Evolutionary conservation across 805 yeast genomes (phyloP), one percentile per base, ranked within the genome.

Genomic region (Metschnikowia cerradonensis): DNA sequence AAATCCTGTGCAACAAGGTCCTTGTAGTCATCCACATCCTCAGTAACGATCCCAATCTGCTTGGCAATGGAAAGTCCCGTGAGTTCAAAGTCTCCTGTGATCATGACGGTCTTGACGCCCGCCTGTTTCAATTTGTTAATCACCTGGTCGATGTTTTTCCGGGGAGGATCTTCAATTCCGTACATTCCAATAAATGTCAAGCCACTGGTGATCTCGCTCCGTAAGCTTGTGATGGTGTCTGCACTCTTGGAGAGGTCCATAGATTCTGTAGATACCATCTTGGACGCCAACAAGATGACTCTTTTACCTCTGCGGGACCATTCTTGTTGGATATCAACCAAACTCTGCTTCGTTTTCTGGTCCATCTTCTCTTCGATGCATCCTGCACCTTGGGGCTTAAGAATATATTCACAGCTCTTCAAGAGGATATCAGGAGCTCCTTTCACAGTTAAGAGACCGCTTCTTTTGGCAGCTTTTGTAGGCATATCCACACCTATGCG

Each of bases 71-170:
- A 71, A 34, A 74, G 66, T 0, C 79, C 83, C 30, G 83, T 79
- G 13, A 75, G 62, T 56, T 76, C 79, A 53, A 72, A 78, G 60
- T 80, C 84, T 51, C 84, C 83, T n/a, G 79, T 75, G 20, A 74
- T 71, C 78, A 75, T 74, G 6, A 67, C 66, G 14, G 70, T 61
- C 43, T 66, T 72, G 48, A 75, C 67, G 13, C 78, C 77, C 7
- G 79, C 78, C 19, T 51, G 59, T 49, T 68, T 66, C 34, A 74
- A 62, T 6, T 59, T 62, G 6, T 50, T 39, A 31, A 75, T 58
- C 15, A 72, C 74, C 14, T 60, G 61, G 33, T 56, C 64, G 34
- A 73, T 65, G 23, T 63, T 68, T 45, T 66, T 66, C 52, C 74
- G 66, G 47, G 76, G 75, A 4, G 79, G 79, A 59, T 75, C 80